phyloP scores from a whole-genome alignment of 2,329 filamentous ascomycete genomes.

The Ophioceras dolichostomum region DNA sequence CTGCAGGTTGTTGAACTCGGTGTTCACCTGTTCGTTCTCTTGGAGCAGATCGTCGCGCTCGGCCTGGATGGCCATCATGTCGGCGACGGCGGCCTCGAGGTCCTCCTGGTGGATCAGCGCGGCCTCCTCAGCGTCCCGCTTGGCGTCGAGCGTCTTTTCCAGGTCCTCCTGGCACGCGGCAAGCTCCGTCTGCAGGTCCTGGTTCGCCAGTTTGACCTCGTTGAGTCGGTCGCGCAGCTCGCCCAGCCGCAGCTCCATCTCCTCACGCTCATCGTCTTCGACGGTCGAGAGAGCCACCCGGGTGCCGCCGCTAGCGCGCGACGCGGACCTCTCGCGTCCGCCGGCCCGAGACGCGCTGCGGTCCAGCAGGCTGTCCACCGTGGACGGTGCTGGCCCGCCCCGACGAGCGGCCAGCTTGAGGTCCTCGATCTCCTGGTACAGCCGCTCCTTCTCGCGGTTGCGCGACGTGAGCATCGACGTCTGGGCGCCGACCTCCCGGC shows the following conservation, averaged over 20 bases:
- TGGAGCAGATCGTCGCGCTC: slow-evolving; percentile 62
- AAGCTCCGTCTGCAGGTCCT: slow-evolving; percentile 74
- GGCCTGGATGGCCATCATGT: slow-evolving; percentile 64
- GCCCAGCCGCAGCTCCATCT: slow-evolving; percentile 73
- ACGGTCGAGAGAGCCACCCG: slow-evolving; percentile 44
- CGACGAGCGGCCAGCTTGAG: slow-evolving; percentile 79
- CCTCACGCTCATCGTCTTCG: slow-evolving; percentile 72
- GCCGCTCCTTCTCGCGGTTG: slow-evolving; percentile 84
- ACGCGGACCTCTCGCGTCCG: slow-evolving; percentile 56
- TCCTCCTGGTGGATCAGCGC: slow-evolving; percentile 63
- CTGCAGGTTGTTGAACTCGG: slow-evolving; percentile 46
- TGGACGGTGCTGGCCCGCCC: slow-evolving; percentile 46
- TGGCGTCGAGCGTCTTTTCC: slow-evolving; percentile 55
- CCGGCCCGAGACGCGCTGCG: slow-evolving; percentile 81
- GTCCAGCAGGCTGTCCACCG: slow-evolving; percentile 84
- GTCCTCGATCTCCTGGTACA: slow-evolving; percentile 96
- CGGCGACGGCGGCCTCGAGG: slow-evolving; percentile 57
- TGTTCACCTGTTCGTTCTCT: slow-evolving; percentile 41
- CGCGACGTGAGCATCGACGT: slow-evolving; percentile 95
- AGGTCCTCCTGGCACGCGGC: slow-evolving; percentile 72
- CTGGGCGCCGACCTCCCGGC: slow-evolving; percentile 87
- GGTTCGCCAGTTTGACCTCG: slow-evolving; percentile 75
- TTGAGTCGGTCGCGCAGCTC: slow-evolving; percentile 79
- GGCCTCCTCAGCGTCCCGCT: slow-evolving; percentile 45
- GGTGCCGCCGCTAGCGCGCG: slow-evolving; percentile 58